Conservation (phyloP, 768 basidiomycete genomes). For the Thelephora ganbajun region DNA sequence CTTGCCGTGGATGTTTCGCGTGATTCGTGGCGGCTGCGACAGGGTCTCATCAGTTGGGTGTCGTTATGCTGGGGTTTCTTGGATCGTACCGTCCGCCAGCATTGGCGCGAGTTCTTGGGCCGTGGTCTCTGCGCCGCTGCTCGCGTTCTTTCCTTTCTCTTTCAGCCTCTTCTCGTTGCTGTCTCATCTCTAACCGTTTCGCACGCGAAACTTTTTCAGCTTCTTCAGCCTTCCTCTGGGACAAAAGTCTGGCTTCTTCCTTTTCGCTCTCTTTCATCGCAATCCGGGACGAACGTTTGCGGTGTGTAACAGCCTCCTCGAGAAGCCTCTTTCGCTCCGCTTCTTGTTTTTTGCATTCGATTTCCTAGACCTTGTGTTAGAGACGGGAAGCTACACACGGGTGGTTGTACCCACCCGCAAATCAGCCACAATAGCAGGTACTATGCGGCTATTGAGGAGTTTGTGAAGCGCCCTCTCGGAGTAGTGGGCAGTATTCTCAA, state of each 20-base stretch:
- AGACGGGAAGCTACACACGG: neutral
- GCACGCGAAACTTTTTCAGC: constrained; percentile 55
- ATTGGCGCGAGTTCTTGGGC: constrained; percentile 17
- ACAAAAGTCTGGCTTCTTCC: constrained; percentile 52
- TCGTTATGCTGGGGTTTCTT: constrained; percentile 2
- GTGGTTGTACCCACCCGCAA: constrained; percentile 35
- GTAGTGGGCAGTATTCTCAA: constrained; percentile 64
- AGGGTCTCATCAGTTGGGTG: constrained; percentile 3
- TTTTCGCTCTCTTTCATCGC: constrained; percentile 69
- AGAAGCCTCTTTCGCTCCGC: constrained; percentile 43
- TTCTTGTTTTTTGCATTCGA: constrained; percentile 29
- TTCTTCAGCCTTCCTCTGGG: constrained; percentile 49
- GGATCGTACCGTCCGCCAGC: constrained; percentile 11
- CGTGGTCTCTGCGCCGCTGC: constrained; percentile 17
- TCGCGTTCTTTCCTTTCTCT: constrained; percentile 40
- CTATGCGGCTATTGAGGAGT: constrained; percentile 46
- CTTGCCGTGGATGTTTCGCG: constrained; percentile 6
- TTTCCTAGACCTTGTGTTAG: neutral
- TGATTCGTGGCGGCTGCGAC: constrained; percentile 2
- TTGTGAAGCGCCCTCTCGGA: constrained; percentile 71
- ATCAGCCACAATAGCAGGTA: constrained; percentile 55
- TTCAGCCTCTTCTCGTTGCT: constrained; percentile 24
- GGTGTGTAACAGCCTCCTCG: constrained; percentile 66
- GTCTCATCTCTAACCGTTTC: constrained; percentile 29
- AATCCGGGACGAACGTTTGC: constrained; percentile 86